Evolutionary conservation across 345 rosid genomes (phyloP).

Genomic region (Eucalyptus caleyi): DNA sequence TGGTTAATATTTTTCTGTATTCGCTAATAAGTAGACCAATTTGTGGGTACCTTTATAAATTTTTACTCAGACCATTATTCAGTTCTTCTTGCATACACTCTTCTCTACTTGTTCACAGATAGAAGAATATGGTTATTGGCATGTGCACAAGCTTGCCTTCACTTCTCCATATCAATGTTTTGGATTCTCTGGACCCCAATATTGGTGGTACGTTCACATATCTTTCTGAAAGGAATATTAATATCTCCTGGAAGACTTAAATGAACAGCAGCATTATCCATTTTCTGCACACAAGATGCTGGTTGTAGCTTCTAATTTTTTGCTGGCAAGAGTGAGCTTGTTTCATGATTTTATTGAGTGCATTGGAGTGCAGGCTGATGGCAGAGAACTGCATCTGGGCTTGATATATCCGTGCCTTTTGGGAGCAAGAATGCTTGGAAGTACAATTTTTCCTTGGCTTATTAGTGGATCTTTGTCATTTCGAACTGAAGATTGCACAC

Average conservation of each 20-base stretch:
- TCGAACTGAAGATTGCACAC: constrained; percentile 71
- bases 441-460: constrained; percentile 82
- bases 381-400: constrained; percentile 79
- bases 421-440: constrained; percentile 96
- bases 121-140: constrained; percentile 72
- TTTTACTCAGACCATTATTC: background rate
- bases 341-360: background rate
- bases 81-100: background rate
- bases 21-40: background rate
- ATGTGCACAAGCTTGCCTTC: constrained; percentile 75
- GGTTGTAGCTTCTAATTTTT: background rate
- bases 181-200: constrained; percentile 98
- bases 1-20: background rate
- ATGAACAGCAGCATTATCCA: background rate
- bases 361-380: constrained; percentile 64
- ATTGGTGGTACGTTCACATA: constrained; percentile 59
- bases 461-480: constrained; percentile 47
- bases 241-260: background rate
- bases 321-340: background rate
- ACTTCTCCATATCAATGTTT: constrained; percentile 63
- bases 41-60: background rate
- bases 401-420: constrained; percentile 69
- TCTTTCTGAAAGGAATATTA: background rate
- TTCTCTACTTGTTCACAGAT: constrained; percentile 27
- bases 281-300: background rate